Evolutionary conservation across 331 rosid genomes (phyloP).

Genomic region (Cydonia oblonga): DNA sequence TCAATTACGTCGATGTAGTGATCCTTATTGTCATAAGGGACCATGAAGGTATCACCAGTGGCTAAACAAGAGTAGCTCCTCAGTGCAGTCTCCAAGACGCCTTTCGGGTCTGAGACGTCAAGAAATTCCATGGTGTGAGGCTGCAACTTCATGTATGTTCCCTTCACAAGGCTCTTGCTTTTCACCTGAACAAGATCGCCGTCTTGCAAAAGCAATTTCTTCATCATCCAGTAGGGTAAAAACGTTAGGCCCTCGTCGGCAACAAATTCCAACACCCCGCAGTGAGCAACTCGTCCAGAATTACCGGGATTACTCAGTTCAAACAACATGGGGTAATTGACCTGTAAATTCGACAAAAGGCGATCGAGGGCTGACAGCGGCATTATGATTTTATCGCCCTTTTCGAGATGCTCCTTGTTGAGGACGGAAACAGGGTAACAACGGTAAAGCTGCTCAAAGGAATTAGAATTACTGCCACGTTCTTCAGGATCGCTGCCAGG

Average conservation of each 20-base stretch:
- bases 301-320: neutral
- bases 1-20: neutral
- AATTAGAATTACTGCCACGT: neutral
- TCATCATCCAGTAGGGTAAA: slow-evolving; percentile 13
- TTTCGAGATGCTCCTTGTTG: neutral
- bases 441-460: neutral
- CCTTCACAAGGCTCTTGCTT: slow-evolving; percentile 3
- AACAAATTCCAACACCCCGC: slow-evolving; percentile 12
- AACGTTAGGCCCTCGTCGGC: neutral
- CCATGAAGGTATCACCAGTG: slow-evolving; percentile 4
- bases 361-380: slow-evolving; percentile 12
- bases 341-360: neutral
- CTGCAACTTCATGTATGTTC: slow-evolving; percentile 1
- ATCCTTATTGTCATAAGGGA: neutral
- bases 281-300: neutral
- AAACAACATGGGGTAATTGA: slow-evolving; percentile 5
- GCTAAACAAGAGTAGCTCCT: slow-evolving; percentile 6
- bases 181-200: neutral
- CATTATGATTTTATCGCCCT: slow-evolving; percentile 11
- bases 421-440: neutral
- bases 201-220: neutral
- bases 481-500: neutral
- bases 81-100: neutral
- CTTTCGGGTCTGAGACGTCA: neutral
- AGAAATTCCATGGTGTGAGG: slow-evolving; percentile 2